Conservation (phyloP, 805 yeast species). For the Starmerella asiatica region DNA sequence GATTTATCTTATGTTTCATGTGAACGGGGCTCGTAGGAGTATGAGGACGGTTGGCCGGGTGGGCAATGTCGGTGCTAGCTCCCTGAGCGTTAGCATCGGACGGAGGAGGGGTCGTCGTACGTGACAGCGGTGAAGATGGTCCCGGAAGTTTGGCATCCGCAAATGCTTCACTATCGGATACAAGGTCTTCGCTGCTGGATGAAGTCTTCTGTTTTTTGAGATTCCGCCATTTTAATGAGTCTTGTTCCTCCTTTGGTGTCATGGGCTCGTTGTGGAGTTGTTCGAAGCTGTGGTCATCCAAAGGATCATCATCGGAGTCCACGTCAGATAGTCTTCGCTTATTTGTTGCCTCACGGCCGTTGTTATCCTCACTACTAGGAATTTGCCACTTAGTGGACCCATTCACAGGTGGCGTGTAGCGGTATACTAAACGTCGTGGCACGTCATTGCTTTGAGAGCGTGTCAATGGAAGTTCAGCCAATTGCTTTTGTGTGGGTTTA, state of each 20-base stretch:
- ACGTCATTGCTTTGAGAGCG: conserved; percentile 21
- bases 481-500: conserved; percentile 14
- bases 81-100: background rate
- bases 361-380: background rate
- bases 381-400: background rate
- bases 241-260: conserved; percentile 8
- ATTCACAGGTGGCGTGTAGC: conserved; percentile 15
- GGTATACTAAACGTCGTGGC: conserved; percentile 24
- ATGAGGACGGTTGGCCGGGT: background rate
- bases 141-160: no score
- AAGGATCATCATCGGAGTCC: background rate
- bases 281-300: background rate
- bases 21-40: background rate
- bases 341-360: no score
- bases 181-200: background rate
- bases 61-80: background rate
- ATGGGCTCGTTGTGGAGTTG: conserved; percentile 4
- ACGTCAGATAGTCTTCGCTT: conserved; percentile 1
- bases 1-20: no score
- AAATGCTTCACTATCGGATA: no score
- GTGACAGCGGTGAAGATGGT: background rate
- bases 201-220: background rate
- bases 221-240: background rate
- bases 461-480: conserved; percentile 22
- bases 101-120: background rate